A percentile compares a stretch with the other conserved stretches of the same genome.
These are phyloP conservation scores for Persicaria maculosa DNA, from an alignment of 148 eudicot species.

Conservation along the genomic window DNA sequence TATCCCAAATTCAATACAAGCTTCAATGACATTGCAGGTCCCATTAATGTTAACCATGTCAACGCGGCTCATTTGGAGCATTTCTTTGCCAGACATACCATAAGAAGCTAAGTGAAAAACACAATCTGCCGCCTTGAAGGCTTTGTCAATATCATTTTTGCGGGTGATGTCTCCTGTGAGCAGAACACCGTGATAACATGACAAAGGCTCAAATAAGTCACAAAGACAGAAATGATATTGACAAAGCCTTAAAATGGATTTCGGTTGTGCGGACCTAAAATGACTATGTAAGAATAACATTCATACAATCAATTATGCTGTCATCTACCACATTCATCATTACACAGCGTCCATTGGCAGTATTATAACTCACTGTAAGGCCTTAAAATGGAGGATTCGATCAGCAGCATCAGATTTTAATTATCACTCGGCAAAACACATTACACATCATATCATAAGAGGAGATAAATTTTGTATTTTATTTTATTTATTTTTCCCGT, in stretches of 20 bases:
- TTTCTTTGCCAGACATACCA: constrained; percentile 98
- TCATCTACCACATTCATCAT: background rate
- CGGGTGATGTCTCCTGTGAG: constrained; percentile 54
- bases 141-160: constrained; percentile 65
- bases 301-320: background rate
- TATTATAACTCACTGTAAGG: background rate
- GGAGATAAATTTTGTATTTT: no score
- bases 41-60: constrained; percentile 74
- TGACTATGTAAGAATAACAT: background rate
- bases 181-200: background rate
- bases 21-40: constrained; percentile 65
- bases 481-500: no score
- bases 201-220: background rate
- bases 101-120: constrained; percentile 90
- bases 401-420: background rate
- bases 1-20: constrained; percentile 60
- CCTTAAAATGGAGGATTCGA: background rate
- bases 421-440: background rate
- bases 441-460: background rate
- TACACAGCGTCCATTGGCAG: background rate
- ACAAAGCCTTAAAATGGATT: no score
- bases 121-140: constrained; percentile 69
- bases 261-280: no score
- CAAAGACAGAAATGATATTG: background rate
- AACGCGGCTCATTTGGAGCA: constrained; percentile 82